Conservation (phyloP, 2,329 filamentous ascomycete genomes). For the Fusarium concolor region DNA sequence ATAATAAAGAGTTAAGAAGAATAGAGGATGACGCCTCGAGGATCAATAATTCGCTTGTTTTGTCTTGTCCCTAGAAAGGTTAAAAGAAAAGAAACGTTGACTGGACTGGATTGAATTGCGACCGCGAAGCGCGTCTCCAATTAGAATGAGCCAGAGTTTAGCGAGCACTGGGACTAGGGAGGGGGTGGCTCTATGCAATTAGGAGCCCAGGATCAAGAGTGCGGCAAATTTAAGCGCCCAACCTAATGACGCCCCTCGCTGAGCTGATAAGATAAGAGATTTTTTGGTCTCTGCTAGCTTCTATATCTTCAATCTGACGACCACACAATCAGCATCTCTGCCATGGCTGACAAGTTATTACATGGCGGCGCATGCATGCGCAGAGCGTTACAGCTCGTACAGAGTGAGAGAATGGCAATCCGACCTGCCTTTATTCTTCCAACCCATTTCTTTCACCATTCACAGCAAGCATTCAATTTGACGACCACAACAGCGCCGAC, state of each 20-base stretch:
- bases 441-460: slow-evolving; percentile 18
- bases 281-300: background rate
- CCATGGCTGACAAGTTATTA: slow-evolving; percentile 47
- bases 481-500: slow-evolving; percentile 3
- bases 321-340: background rate
- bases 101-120: slow-evolving; percentile 34
- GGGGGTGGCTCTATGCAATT: slow-evolving; percentile 28
- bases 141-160: slow-evolving; percentile 20
- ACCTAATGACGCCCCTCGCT: background rate
- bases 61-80: slow-evolving; percentile 11
- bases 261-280: slow-evolving; percentile 45
- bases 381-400: slow-evolving; percentile 38
- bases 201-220: background rate
- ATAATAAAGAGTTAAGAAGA: background rate
- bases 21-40: background rate
- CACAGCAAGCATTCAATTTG: slow-evolving; percentile 30
- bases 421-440: slow-evolving; percentile 18
- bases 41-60: slow-evolving; percentile 18
- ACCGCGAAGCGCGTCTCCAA: slow-evolving; percentile 45
- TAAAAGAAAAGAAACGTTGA: slow-evolving; percentile 35
- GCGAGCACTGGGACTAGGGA: slow-evolving; percentile 10
- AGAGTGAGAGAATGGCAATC: slow-evolving; percentile 14
- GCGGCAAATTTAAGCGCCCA: slow-evolving; percentile 6
- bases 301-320: background rate
- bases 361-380: slow-evolving; percentile 46